Percentiles rank a stretch among this genome's conserved stretches.
Conservation (phyloP, 805 yeast species). For the Ogataea allantospora region DNA sequence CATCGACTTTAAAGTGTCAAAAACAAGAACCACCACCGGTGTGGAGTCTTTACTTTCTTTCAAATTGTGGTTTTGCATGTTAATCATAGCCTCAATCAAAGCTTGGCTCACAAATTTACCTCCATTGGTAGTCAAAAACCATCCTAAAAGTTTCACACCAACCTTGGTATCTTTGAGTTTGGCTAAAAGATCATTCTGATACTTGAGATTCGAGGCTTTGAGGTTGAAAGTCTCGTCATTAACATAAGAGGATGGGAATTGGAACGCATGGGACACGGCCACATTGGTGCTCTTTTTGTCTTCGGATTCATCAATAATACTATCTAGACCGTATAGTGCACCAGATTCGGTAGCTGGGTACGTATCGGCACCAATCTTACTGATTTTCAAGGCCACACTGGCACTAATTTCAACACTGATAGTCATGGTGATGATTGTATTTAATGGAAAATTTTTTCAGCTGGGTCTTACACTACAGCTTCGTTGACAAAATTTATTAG, state of each 20-base stretch:
- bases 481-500: conserved; percentile 2
- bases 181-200: conserved; percentile 65
- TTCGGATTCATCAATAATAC: conserved; percentile 43
- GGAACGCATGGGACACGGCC: conserved; percentile 59
- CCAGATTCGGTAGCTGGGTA: conserved; percentile 66
- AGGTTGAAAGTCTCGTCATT: conserved; percentile 56
- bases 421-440: conserved; percentile 3
- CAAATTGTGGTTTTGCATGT: conserved; percentile 45
- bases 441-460: conserved; percentile 5
- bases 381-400: conserved; percentile 55
- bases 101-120: conserved; percentile 69
- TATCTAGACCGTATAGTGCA: conserved; percentile 72
- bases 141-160: conserved; percentile 73
- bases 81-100: conserved; percentile 66
- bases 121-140: conserved; percentile 70
- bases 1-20: conserved; percentile 67
- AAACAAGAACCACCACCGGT: conserved; percentile 53
- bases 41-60: conserved; percentile 29
- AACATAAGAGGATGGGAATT: conserved; percentile 49
- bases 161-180: conserved; percentile 60
- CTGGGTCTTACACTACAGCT: conserved; percentile 7
- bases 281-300: conserved; percentile 32
- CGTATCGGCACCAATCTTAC: conserved; percentile 65
- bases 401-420: conserved; percentile 46
- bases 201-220: conserved; percentile 56